These are phyloP conservation scores for Myriosclerotinia scirpicola DNA, from an alignment of 2,329 filamentous ascomycete species.

Conservation along the genomic window DNA sequence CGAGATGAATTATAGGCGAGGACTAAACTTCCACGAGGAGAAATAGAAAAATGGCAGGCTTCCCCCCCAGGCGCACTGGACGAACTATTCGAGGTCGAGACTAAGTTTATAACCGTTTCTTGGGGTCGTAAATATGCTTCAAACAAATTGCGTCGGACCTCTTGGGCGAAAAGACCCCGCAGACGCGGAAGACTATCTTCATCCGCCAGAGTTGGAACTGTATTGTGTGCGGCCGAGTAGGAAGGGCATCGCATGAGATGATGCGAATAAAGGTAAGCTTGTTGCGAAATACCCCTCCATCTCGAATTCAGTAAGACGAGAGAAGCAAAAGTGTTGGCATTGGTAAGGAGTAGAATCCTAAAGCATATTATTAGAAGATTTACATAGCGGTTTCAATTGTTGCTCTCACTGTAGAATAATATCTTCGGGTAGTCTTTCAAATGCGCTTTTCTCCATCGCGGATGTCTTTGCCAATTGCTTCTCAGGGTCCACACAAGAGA, in stretches of 20 bases:
- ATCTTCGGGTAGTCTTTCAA: constrained; percentile 63
- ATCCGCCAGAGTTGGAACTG: constrained; percentile 41
- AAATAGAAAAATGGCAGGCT: constrained; percentile 81
- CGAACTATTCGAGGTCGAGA: constrained; percentile 81
- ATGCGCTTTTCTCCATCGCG: constrained; percentile 36
- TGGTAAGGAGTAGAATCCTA: constrained; percentile 61
- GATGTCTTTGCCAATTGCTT: constrained; percentile 10
- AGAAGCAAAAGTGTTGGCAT: constrained; percentile 65
- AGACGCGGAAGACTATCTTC: constrained; percentile 57
- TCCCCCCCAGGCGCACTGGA: constrained; percentile 79
- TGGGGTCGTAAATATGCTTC: constrained; percentile 70
- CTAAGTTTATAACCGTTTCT: constrained; percentile 72
- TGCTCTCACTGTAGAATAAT: constrained; percentile 65
- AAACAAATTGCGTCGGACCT: constrained; percentile 76
- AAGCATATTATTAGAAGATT: constrained; percentile 25
- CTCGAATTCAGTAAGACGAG: constrained; percentile 64
- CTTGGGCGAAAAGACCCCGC: constrained; percentile 64
- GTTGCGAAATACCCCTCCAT: constrained; percentile 64
- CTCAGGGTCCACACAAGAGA: constrained; percentile 7
- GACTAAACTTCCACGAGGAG: constrained; percentile 70
- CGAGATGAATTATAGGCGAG: constrained; percentile 83
- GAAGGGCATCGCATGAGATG: constrained; percentile 63
- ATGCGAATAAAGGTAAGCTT: constrained; percentile 60
- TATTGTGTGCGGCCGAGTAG: constrained; percentile 52
- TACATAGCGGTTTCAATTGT: constrained; percentile 3